Percentiles rank a stretch among this genome's conserved stretches.
phyloP scores from a whole-genome alignment of 2,329 filamentous ascomycete species.

The Dactylellina parvicollis region DNA sequence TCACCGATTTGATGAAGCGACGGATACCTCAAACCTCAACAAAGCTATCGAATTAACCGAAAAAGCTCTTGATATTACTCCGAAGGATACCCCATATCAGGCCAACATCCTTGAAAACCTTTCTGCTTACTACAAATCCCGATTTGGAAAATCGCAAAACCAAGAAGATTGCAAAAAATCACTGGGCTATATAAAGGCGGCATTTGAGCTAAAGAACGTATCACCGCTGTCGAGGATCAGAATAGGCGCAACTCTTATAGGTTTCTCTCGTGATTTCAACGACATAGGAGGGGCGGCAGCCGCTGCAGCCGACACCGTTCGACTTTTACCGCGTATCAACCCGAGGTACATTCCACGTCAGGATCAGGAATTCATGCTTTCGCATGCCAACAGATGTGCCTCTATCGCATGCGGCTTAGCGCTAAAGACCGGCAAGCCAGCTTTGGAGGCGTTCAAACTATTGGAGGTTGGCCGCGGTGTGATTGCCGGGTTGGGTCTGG shows the following conservation, averaged over 20 bases:
- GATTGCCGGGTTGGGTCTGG: slow-evolving; percentile 6
- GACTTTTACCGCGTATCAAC: slow-evolving; percentile 15
- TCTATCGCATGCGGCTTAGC: slow-evolving; percentile 17
- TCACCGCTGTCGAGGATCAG: slow-evolving; percentile 7
- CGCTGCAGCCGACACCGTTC: neutral
- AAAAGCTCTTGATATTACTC: slow-evolving; percentile 3
- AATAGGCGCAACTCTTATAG: neutral
- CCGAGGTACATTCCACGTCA: slow-evolving; percentile 19
- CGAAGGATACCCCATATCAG: slow-evolving; percentile 4
- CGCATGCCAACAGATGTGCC: slow-evolving; percentile 4
- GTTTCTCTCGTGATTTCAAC: neutral
- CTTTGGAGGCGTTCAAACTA: neutral
- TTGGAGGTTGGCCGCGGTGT: slow-evolving; percentile 18
- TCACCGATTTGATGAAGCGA: neutral
- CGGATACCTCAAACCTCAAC: neutral
- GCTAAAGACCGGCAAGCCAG: neutral
- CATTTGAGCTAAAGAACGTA: slow-evolving; percentile 1
- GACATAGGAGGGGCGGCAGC: neutral
- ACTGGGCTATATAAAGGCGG: neutral
- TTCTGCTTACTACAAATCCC: neutral
- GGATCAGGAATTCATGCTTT: slow-evolving; percentile 21
- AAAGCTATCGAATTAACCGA: slow-evolving; percentile 9
- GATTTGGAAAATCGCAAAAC: neutral
- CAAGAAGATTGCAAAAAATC: neutral
- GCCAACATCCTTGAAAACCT: neutral